phyloP scores from a whole-genome alignment of 2,329 filamentous ascomycete genomes.

The Pseudonectria buxi region DNA sequence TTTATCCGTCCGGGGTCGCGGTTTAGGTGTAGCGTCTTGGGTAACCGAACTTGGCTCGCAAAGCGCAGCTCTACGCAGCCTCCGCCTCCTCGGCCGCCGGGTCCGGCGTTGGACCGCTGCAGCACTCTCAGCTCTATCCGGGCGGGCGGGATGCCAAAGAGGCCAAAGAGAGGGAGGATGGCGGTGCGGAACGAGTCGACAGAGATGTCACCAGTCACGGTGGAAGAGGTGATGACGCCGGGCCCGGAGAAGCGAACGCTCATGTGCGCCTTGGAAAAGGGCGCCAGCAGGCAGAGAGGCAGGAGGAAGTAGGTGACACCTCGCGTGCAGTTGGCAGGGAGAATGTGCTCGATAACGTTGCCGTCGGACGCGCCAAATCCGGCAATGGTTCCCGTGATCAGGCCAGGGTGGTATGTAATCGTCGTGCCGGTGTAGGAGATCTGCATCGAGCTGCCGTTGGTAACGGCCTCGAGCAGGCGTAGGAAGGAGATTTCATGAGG shows the following conservation, averaged over 20 bases:
- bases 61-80: conserved; percentile 93
- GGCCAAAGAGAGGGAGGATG: conserved; percentile 79
- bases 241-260: conserved; percentile 86
- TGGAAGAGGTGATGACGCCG: conserved; percentile 86
- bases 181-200: conserved; percentile 92
- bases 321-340: conserved; percentile 69
- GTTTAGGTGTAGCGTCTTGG: conserved; percentile 85
- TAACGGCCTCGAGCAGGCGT: conserved; percentile 86
- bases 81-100: conserved; percentile 70
- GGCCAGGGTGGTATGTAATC: conserved; percentile 81
- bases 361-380: conserved; percentile 64
- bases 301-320: conserved; percentile 90
- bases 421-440: conserved; percentile 96
- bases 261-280: conserved; percentile 86
- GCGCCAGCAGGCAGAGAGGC: conserved; percentile 81
- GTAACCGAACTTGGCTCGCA: conserved; percentile 84
- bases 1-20: conserved; percentile 79
- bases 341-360: conserved; percentile 73
- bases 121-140: conserved; percentile 82
- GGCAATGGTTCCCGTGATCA: conserved; percentile 79
- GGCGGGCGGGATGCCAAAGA: conserved; percentile 74
- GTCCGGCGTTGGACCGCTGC: conserved; percentile 69
- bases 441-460: conserved; percentile 90
- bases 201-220: conserved; percentile 76
- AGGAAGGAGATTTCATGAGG: conserved; percentile 94